Evolutionary conservation across 2,329 filamentous ascomycete genomes (phyloP).

Genomic region (Cladosporium sp.): DNA sequence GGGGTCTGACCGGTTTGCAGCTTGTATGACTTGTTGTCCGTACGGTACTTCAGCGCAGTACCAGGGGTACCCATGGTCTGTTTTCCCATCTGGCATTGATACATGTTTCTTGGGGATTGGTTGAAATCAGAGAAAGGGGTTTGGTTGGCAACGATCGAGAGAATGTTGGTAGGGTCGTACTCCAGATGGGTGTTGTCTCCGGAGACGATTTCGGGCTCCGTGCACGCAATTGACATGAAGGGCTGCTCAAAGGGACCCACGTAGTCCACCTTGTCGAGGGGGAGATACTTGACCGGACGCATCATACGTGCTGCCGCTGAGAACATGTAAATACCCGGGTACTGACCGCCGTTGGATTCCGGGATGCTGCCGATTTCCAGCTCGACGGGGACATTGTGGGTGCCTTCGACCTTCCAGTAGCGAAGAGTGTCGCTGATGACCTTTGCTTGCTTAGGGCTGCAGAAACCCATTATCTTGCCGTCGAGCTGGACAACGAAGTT

Average conservation of each 20-base stretch:
- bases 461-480: constrained; percentile 86
- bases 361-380: constrained; percentile 93
- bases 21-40: constrained; percentile 95
- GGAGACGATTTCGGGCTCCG: constrained; percentile 81
- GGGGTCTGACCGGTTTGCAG: constrained; percentile 95
- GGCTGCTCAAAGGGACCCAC: constrained; percentile 95
- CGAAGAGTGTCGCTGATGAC: constrained; percentile 81
- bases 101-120: constrained; percentile 98
- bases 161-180: constrained; percentile 89
- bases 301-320: constrained; percentile 83
- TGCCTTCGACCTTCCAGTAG: constrained; percentile 92
- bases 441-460: constrained; percentile 75
- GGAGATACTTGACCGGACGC: constrained; percentile 86
- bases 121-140: constrained; percentile 99
- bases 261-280: constrained; percentile 78
- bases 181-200: constrained; percentile 92
- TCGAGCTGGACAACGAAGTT: constrained; percentile 88
- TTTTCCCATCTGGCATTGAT: constrained; percentile 95
- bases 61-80: constrained; percentile 98
- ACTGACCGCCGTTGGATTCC: constrained; percentile 84
- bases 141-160: constrained; percentile 97
- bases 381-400: constrained; percentile 71
- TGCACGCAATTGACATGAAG: constrained; percentile 95
- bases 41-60: constrained; percentile 77
- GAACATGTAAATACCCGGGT: constrained; percentile 92